Evolutionary conservation across 306 rosid genomes (phyloP), one percentile per base, ranked within the genome.

Genomic region (Crotalaria pallida): DNA sequence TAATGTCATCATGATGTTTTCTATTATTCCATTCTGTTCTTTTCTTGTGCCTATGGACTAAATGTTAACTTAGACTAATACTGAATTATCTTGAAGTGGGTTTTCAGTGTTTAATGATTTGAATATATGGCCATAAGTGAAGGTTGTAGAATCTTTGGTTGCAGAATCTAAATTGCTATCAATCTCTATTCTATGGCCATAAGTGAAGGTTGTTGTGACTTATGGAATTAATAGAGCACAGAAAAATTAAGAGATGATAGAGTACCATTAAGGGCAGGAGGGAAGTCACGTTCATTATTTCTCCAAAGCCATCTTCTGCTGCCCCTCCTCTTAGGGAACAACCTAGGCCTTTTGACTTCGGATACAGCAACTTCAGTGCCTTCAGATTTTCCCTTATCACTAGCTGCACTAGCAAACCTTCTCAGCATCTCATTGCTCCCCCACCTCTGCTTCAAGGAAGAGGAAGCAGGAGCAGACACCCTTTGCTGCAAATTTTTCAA

Each of bases 251-350:
- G 19, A 48, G 16, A 43, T 0, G n/a, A 23, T 53, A 40, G 43
- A 24, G 4, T 85, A 88, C 93, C 96, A 43, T 73, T 63, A 77
- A 80, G 87, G 58, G 88, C 71, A 79, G 86, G 91, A 47, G 58
- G 47, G 58, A 83, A 75, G 38, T 82, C 80, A 33, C 73, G 71
- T 55, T 83, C 83, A 0, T 50, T 4, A 5, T 63, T 78, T 61
- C 84, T 82, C 88, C 89, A 83, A 5, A 50, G 80, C 78, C 89
- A 89, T 75, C 36, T 58, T 62, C 84, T 80, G 17, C 74, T 71
- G 31, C 77, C 67, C 2, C 51, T 79, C 51, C 79, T 85, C 24
- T 74, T 79, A 0, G 91, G 86, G 62, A 77, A 80, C 65, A 86
- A 27, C 69, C 40, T 88, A 21, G 89, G 49, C 64, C 57, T 82